Percentiles rank a stretch among this genome's conserved stretches.
Conservation (phyloP, 176 grass and related monocot genomes). For the Oryza meridionalis region DNA sequence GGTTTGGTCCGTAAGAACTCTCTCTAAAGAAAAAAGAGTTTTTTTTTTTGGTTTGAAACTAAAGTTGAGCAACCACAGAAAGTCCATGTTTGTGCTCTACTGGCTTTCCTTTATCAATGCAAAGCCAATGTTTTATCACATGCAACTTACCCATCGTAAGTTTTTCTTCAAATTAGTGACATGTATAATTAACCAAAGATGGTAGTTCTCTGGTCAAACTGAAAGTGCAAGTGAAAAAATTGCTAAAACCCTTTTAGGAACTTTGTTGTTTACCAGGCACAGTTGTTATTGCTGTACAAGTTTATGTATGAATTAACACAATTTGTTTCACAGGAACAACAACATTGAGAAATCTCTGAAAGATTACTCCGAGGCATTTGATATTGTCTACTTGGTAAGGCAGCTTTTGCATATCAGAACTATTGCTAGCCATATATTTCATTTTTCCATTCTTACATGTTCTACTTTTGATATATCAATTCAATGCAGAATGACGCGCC, state of each 20-base stretch:
- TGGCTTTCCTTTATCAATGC: slow-evolving; percentile 16
- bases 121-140: slow-evolving; percentile 9
- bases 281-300: neutral
- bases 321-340: slow-evolving; percentile 61
- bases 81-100: slow-evolving; percentile 21
- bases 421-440: neutral
- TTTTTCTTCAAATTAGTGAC: neutral
- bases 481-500: slow-evolving; percentile 73
- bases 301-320: neutral
- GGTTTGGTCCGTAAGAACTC: neutral
- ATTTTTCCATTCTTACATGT: neutral
- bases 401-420: neutral
- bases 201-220: neutral
- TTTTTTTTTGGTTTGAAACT: neutral
- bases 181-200: neutral
- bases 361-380: slow-evolving; percentile 79
- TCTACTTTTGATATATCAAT: slow-evolving; percentile 23
- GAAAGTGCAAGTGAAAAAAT: neutral
- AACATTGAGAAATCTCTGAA: slow-evolving; percentile 81
- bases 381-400: slow-evolving; percentile 82
- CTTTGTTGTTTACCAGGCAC: neutral
- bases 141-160: neutral
- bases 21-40: neutral
- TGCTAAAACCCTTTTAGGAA: neutral
- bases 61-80: slow-evolving; percentile 23